Percentiles rank a stretch among this genome's conserved stretches.
These are phyloP conservation scores for Suillus luteus DNA, from an alignment of 768 basidiomycete genomes.

Conservation along the genomic window DNA sequence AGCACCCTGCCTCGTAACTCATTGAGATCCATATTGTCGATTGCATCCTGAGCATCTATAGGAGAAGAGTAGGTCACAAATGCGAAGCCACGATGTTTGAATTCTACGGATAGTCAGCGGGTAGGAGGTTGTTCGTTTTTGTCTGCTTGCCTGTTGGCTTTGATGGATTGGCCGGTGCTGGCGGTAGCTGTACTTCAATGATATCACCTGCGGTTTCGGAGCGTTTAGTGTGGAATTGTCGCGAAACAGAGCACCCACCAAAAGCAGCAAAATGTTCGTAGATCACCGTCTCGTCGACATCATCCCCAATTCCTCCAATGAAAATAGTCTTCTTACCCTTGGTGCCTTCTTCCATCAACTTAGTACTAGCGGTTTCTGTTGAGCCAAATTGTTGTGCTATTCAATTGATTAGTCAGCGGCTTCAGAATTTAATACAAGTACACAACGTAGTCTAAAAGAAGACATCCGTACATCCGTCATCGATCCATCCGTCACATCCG, in stretches of 20 bases:
- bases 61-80: constrained; percentile 85
- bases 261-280: constrained; percentile 86
- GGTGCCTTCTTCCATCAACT: constrained; percentile 75
- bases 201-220: constrained; percentile 68
- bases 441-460: background rate
- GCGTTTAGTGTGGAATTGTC: constrained; percentile 7
- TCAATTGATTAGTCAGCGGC: constrained; percentile 1
- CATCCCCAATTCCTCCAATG: constrained; percentile 80
- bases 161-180: constrained; percentile 70
- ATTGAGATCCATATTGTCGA: constrained; percentile 98
- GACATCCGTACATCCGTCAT: background rate
- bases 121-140: constrained; percentile 17
- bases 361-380: background rate
- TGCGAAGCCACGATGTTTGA: constrained; percentile 91
- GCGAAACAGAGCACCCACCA: constrained; percentile 50
- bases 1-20: constrained; percentile 76
- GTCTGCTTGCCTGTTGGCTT: constrained; percentile 52
- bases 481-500: background rate
- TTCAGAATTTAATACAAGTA: constrained; percentile 1
- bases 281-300: constrained; percentile 77
- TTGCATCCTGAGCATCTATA: constrained; percentile 91
- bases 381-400: background rate
- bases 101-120: constrained; percentile 41
- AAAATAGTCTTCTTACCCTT: constrained; percentile 87
- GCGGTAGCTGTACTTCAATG: constrained; percentile 87